Conservation (phyloP, 805 yeast species). For the Candida sithepensis region DNA sequence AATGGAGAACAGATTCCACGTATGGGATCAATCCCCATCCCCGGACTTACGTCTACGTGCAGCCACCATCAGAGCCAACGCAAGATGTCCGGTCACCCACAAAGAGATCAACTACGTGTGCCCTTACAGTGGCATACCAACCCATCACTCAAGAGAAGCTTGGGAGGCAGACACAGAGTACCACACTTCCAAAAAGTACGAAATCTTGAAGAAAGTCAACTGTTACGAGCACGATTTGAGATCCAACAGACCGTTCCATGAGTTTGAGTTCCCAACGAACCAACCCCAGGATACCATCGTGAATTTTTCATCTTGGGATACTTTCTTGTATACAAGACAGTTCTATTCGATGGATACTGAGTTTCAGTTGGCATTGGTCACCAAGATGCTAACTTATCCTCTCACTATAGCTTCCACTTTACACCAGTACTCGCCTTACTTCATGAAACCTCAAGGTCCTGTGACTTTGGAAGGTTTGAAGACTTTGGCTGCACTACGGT, state of each 20-base stretch:
- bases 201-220: conserved; percentile 79
- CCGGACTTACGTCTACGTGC: conserved; percentile 88
- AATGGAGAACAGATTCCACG: conserved; percentile 68
- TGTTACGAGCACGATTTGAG: conserved; percentile 92
- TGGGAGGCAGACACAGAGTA: conserved; percentile 80
- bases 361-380: conserved; percentile 90
- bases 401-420: conserved; percentile 79
- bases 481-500: conserved; percentile 87
- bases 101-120: conserved; percentile 80
- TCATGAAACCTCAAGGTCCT: conserved; percentile 79
- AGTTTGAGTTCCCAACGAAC: conserved; percentile 84
- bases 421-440: conserved; percentile 84
- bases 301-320: conserved; percentile 85
- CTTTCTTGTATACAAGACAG: conserved; percentile 87
- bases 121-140: conserved; percentile 94
- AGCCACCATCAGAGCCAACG: conserved; percentile 81
- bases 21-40: conserved; percentile 91
- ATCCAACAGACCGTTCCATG: conserved; percentile 92
- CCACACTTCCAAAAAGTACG: conserved; percentile 63
- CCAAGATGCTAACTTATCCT: conserved; percentile 92
- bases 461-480: conserved; percentile 89
- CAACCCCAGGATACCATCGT: conserved; percentile 73
- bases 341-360: conserved; percentile 96
- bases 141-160: conserved; percentile 86
- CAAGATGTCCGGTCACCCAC: conserved; percentile 86